phyloP scores from a whole-genome alignment of 176 grass and related monocot genomes.

The Areca catechu region DNA sequence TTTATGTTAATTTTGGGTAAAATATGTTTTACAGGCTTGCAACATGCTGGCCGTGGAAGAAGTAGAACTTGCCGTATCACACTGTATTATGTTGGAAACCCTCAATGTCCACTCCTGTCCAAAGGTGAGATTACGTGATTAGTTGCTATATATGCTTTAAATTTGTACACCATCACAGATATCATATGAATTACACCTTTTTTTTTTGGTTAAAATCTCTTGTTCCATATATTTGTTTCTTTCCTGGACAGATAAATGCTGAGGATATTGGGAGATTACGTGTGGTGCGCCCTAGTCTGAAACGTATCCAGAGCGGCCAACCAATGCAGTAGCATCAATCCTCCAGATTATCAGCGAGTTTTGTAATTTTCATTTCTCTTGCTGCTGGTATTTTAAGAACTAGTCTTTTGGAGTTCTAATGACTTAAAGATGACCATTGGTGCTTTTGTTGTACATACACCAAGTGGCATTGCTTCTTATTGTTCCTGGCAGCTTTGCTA shows the following conservation, averaged over 20 bases:
- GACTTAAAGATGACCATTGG: too few species aligned
- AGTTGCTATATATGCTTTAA: background rate
- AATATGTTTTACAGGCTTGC: slow-evolving; percentile 48
- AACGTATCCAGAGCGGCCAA: slow-evolving; percentile 55
- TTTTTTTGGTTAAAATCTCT: slow-evolving; percentile 8
- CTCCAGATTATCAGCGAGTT: too few species aligned
- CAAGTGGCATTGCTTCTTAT: too few species aligned
- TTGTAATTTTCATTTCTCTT: too few species aligned
- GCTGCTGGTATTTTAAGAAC: too few species aligned
- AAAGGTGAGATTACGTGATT: slow-evolving; percentile 34
- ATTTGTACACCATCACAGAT: background rate
- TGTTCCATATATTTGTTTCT: background rate
- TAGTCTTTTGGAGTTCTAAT: too few species aligned
- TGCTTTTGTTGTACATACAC: too few species aligned
- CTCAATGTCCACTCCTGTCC: slow-evolving; percentile 79
- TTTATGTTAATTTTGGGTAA: background rate
- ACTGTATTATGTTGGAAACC: slow-evolving; percentile 60
- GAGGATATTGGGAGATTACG: slow-evolving; percentile 55
- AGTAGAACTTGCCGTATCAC: slow-evolving; percentile 71
- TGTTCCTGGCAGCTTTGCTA: too few species aligned
- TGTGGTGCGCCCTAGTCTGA: slow-evolving; percentile 54
- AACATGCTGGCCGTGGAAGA: slow-evolving; percentile 82
- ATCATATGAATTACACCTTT: background rate
- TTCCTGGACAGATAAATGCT: slow-evolving; percentile 39
- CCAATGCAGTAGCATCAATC: too few species aligned